These are phyloP conservation scores for Ensete ventricosum DNA, from an alignment of 176 grass and related monocot genomes.

Conservation along the genomic window DNA sequence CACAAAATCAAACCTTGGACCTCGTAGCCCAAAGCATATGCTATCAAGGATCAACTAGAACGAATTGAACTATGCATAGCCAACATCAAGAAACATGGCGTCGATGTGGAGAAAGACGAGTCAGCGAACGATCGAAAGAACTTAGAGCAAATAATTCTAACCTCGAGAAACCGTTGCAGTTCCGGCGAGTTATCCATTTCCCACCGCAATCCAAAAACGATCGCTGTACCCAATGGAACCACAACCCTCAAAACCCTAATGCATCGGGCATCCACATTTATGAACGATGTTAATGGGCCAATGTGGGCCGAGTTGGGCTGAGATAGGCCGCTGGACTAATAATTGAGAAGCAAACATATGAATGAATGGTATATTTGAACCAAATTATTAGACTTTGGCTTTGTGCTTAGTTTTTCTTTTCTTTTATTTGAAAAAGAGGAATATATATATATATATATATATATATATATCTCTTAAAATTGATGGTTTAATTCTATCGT, in stretches of 20 bases:
- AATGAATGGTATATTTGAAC: too few species aligned
- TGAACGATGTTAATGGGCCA: not conserved
- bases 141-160: not conserved
- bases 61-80: not conserved
- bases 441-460: too few species aligned
- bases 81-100: too few species aligned
- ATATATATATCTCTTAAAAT: too few species aligned
- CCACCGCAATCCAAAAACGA: not conserved
- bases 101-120: not conserved
- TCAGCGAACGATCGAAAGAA: too few species aligned
- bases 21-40: not conserved
- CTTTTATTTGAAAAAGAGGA: too few species aligned
- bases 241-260: not conserved
- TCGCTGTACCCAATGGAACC: not conserved
- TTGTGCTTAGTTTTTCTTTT: too few species aligned
- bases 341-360: too few species aligned
- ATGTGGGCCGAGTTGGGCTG: too few species aligned
- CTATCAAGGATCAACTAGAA: not conserved
- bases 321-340: too few species aligned
- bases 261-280: not conserved
- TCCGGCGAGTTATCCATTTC: slow-evolving; percentile 5
- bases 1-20: not conserved
- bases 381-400: too few species aligned
- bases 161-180: slow-evolving; percentile 2
- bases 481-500: too few species aligned